Evolutionary conservation across 345 rosid genomes (phyloP).

Genomic region (Eutrema japonicum): DNA sequence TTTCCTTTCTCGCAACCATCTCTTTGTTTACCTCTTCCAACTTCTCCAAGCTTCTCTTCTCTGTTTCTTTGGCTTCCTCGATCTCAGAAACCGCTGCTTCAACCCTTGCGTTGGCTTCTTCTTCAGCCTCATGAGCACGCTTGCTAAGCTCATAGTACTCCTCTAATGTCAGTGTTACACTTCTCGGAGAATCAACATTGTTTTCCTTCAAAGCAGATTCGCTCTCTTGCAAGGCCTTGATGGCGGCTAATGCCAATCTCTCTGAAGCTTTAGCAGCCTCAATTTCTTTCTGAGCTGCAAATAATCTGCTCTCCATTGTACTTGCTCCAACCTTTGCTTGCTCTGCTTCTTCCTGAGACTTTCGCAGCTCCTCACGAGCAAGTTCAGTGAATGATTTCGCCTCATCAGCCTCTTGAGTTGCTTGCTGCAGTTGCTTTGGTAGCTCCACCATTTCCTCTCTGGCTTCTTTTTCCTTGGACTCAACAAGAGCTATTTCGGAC

Average conservation of each 20-base stretch:
- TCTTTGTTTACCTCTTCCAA: slow-evolving; percentile 70
- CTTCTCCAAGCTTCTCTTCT: slow-evolving; percentile 56
- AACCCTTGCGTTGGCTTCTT: slow-evolving; percentile 70
- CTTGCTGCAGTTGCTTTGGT: slow-evolving; percentile 77
- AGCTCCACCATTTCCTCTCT: slow-evolving; percentile 63
- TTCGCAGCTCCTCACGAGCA: slow-evolving; percentile 76
- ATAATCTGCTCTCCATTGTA: slow-evolving; percentile 70
- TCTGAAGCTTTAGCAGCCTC: slow-evolving; percentile 90
- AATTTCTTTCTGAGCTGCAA: slow-evolving; percentile 79
- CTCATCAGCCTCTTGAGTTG: slow-evolving; percentile 77
- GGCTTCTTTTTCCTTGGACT: slow-evolving; percentile 69
- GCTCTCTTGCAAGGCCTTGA: slow-evolving; percentile 86
- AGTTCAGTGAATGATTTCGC: slow-evolving; percentile 66
- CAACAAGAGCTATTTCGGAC: slow-evolving; percentile 59
- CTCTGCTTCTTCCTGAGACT: slow-evolving; percentile 78
- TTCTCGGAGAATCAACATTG: slow-evolving; percentile 52
- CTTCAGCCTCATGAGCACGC: slow-evolving; percentile 79
- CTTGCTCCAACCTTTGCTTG: slow-evolving; percentile 80
- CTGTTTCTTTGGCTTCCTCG: slow-evolving; percentile 74
- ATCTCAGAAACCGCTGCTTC: slow-evolving; percentile 72
- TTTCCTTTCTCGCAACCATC: slow-evolving; percentile 61
- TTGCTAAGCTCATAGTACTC: slow-evolving; percentile 92
- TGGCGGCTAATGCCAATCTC: slow-evolving; percentile 78
- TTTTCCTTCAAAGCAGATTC: slow-evolving; percentile 52
- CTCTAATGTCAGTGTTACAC: slow-evolving; percentile 74